These are phyloP conservation scores for Exophiala xenobiotica DNA, from an alignment of 2,329 filamentous ascomycete species.

Conservation along the genomic window DNA sequence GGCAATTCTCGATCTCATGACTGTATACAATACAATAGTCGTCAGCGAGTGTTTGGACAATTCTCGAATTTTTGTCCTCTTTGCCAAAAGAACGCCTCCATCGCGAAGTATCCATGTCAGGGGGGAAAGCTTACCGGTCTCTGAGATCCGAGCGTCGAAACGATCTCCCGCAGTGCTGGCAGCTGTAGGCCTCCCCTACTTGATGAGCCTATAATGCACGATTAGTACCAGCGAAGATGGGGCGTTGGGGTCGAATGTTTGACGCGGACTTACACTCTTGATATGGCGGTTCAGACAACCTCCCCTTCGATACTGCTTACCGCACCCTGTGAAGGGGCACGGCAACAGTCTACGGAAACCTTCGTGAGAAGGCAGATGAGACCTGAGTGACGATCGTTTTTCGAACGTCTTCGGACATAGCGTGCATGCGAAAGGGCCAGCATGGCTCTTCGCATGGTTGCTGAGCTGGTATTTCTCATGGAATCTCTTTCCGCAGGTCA, in stretches of 20 bases:
- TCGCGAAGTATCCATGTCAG: not conserved
- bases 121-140: slow-evolving; percentile 11
- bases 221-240: no score
- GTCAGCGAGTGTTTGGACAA: no score
- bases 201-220: not conserved
- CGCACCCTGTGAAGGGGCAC: slow-evolving; percentile 12
- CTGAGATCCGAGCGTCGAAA: slow-evolving; percentile 14
- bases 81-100: no score
- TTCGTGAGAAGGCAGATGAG: slow-evolving; percentile 7
- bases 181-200: slow-evolving; percentile 1
- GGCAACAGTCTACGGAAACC: slow-evolving; percentile 3
- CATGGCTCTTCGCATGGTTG: slow-evolving; percentile 14
- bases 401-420: slow-evolving; percentile 11
- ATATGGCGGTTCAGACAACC: slow-evolving; percentile 14
- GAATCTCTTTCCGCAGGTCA: slow-evolving; percentile 10
- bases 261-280: slow-evolving; percentile 10
- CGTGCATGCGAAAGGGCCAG: slow-evolving; percentile 2
- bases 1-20: slow-evolving; percentile 1
- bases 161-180: slow-evolving; percentile 6
- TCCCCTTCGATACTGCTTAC: slow-evolving; percentile 5
- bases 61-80: no score
- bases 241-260: not conserved
- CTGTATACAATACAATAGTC: not conserved
- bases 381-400: slow-evolving; percentile 2
- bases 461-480: slow-evolving; percentile 6